A percentile compares a stretch with the other conserved stretches of the same genome.
Conservation (phyloP, 2,329 filamentous ascomycete species). For the Venturia pyrina region DNA sequence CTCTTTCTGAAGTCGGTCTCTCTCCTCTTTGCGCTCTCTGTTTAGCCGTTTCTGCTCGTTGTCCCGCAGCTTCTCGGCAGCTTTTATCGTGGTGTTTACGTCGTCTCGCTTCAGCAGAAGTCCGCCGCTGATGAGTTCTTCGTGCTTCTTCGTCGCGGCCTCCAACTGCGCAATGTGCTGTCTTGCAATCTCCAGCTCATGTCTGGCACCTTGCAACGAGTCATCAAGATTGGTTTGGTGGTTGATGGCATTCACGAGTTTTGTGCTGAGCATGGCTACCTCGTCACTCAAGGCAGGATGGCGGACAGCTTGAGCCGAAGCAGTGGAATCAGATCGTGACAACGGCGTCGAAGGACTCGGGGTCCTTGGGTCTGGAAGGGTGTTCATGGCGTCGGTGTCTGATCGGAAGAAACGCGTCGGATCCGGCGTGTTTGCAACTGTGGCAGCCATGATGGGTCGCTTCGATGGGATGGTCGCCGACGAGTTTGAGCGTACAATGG, state of each 20-base stretch:
- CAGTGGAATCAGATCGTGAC: constrained; percentile 28
- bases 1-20: constrained; percentile 1
- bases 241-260: constrained; percentile 95
- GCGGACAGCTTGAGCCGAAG: constrained; percentile 21
- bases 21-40: background rate
- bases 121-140: constrained; percentile 59
- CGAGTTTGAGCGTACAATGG: background rate
- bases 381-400: constrained; percentile 55
- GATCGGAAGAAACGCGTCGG: background rate
- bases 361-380: constrained; percentile 47
- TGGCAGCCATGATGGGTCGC: background rate
- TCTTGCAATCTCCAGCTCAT: constrained; percentile 68
- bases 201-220: constrained; percentile 67
- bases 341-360: constrained; percentile 26
- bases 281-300: constrained; percentile 60
- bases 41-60: background rate
- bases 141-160: constrained; percentile 56
- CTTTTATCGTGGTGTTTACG: constrained; percentile 43
- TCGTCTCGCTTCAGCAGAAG: constrained; percentile 65
- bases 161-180: constrained; percentile 62
- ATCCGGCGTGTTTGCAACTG: constrained; percentile 2
- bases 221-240: constrained; percentile 90
- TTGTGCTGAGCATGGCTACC: constrained; percentile 83
- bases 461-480: background rate
- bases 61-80: constrained; percentile 19